Evolutionary conservation across 1,284 basidiomycete species (phyloP), one percentile per base, ranked within the genome.

Genomic region (Moesziomyces aphidis): DNA sequence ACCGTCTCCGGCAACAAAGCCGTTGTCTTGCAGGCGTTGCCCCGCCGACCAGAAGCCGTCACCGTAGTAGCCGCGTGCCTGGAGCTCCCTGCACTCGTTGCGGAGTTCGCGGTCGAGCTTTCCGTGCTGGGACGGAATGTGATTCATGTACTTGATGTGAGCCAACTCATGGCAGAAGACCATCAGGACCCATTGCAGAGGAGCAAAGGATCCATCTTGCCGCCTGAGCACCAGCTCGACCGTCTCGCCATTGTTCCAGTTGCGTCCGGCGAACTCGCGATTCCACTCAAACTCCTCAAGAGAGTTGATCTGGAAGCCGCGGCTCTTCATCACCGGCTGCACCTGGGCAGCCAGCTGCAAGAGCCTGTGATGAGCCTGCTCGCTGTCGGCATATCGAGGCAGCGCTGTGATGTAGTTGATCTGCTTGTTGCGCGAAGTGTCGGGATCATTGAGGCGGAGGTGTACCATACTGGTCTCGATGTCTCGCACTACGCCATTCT

Each of bases 111-210:
- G 47, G 31, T 76, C 78, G 4, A 78, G 60, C 49, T 73, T 74
- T 22, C 74, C 77, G 28, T 80, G 78, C 36, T 72, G 70, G n/a
- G 71, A 69, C 0, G 77, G 67, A 5, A 79, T 71, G 54, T 80
- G 76, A 26, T 80, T 78, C 78, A 80, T 80, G 49, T 77, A 71
- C 57, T 68, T 73, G 55, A 74, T 77, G 43, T 80, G 78, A 13
- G 78, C 78, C 23, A 80, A 55, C 56, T 80, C 78, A 44, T 80
- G 78, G 54, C 69, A 73, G 34, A 80, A 77, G 11, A 80, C 78
- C 62, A 69, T 68, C 15, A 79, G 50, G 9, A 79, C 67, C 62
- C 69, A 69, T 34, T 77, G 69, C 10, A 78, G 48, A 21, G 78
- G 78, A 3, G 70, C 63, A 51, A 76, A 80, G 31, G 45, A 59